Evolutionary conservation across 2,329 filamentous ascomycete species (phyloP).

Genomic region (Tympanopsis confertula): DNA sequence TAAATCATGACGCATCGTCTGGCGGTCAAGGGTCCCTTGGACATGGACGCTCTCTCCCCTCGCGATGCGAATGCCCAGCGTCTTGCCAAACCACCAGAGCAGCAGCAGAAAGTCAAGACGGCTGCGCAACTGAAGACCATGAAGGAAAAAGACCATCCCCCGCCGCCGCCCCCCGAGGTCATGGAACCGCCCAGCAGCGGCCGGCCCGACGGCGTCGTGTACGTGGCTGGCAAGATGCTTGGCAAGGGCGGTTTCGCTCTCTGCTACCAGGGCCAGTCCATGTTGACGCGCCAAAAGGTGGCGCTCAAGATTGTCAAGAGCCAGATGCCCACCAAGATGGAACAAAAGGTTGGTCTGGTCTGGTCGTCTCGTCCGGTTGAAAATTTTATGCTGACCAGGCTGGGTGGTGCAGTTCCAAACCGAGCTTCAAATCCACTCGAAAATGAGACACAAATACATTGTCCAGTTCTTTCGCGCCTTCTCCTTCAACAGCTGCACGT

Average conservation of each 20-base stretch:
- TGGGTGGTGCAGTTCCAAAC: slow-evolving; percentile 45
- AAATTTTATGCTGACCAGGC: not conserved
- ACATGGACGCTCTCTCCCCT: slow-evolving; percentile 51
- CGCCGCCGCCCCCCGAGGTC: slow-evolving; percentile 48
- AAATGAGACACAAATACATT: slow-evolving; percentile 90
- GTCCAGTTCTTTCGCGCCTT: slow-evolving; percentile 93
- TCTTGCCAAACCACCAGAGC: slow-evolving; percentile 21
- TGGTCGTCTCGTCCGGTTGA: not conserved
- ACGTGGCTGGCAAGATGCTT: slow-evolving; percentile 62
- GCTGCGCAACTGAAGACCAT: slow-evolving; percentile 39
- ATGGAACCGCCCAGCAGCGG: slow-evolving; percentile 55
- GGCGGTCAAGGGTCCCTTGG: slow-evolving; percentile 38
- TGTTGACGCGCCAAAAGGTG: slow-evolving; percentile 54
- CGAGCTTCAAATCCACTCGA: slow-evolving; percentile 95
- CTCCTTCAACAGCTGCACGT: slow-evolving; percentile 77
- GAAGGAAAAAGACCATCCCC: slow-evolving; percentile 56
- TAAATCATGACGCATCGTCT: too few species aligned
- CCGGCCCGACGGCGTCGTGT: slow-evolving; percentile 58
- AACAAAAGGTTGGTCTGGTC: slow-evolving; percentile 55
- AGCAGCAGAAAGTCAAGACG: slow-evolving; percentile 36
- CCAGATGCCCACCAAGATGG: slow-evolving; percentile 71
- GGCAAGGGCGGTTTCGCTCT: slow-evolving; percentile 77
- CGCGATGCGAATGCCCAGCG: slow-evolving; percentile 52
- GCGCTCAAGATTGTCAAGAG: slow-evolving; percentile 77
- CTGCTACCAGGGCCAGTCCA: slow-evolving; percentile 62